phyloP scores from a whole-genome alignment of 2,329 filamentous ascomycete species.

The Plectosphaerella plurivora region DNA sequence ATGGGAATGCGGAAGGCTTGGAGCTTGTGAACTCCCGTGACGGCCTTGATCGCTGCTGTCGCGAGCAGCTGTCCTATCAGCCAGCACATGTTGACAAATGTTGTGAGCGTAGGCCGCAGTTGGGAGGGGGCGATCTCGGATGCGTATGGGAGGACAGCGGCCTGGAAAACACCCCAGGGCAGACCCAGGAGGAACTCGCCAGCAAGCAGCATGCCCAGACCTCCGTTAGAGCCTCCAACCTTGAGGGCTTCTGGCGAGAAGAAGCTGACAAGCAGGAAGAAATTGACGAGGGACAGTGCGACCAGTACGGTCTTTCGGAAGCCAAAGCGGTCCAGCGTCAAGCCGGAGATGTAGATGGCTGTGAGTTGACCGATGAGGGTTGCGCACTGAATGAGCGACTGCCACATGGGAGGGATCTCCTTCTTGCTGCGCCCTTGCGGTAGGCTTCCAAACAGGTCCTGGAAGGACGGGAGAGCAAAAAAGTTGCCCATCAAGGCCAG shows the following conservation, averaged over 20 bases:
- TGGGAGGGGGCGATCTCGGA: constrained; percentile 27
- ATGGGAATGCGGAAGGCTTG: constrained; percentile 34
- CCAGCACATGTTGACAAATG: constrained; percentile 35
- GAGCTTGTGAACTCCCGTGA: constrained; percentile 18
- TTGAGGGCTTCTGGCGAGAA: constrained; percentile 18
- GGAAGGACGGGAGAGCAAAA: constrained; percentile 23
- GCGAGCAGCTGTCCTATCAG: constrained; percentile 31
- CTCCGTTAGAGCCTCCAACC: constrained; percentile 28
- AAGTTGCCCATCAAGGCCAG: constrained; percentile 27
- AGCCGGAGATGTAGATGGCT: constrained; percentile 5
- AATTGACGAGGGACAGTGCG: constrained; percentile 1
- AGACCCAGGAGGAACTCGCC: constrained; percentile 30
- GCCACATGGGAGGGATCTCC: constrained; percentile 35
- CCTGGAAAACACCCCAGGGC: constrained; percentile 27
- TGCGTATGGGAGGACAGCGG: constrained; percentile 29
- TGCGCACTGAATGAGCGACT: constrained; percentile 21
- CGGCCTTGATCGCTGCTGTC: constrained; percentile 24
- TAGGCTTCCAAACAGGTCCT: constrained; percentile 19
- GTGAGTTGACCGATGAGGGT: constrained; percentile 4
- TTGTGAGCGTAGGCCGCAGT: constrained; percentile 29
- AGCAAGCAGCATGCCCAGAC: constrained; percentile 21
- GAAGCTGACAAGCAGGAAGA: constrained; percentile 7
- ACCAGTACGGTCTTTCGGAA: constrained; percentile 7
- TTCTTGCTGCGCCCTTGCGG: constrained; percentile 18
- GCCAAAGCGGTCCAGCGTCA: constrained; percentile 2